A percentile compares a stretch with the other conserved stretches of the same genome.
Conservation (phyloP, 352 stramenopile genomes). For the Pythium rishiriense region DNA sequence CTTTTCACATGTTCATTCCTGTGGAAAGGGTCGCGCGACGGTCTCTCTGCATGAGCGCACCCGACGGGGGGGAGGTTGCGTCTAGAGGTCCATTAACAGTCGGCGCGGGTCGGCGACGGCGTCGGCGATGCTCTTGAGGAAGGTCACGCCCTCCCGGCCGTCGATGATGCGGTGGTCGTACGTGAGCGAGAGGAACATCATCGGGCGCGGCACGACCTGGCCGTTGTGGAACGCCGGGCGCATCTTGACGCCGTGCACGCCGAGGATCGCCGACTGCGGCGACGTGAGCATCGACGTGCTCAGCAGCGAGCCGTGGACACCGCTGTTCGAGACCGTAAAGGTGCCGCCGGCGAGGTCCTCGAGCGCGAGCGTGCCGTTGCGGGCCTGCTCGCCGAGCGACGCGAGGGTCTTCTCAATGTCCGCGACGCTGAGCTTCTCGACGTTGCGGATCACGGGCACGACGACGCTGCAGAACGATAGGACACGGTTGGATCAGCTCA, state of each 20-base stretch:
- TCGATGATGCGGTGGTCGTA: slow-evolving; percentile 99
- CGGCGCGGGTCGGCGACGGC: slow-evolving; percentile 95
- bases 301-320: slow-evolving; percentile 96
- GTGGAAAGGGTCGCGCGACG: not conserved
- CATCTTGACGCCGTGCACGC: slow-evolving; percentile 99
- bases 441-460: slow-evolving; percentile 98
- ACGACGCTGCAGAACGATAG: slow-evolving; percentile 82
- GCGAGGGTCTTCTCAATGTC: slow-evolving; percentile 97
- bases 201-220: slow-evolving; percentile 96
- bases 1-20: not conserved
- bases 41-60: too few species aligned
- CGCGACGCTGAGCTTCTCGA: slow-evolving; percentile 95
- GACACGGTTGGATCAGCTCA: not conserved
- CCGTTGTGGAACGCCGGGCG: slow-evolving; percentile 91
- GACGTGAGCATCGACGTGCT: slow-evolving; percentile 99
- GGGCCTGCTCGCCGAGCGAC: slow-evolving; percentile 80
- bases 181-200: slow-evolving; percentile 99
- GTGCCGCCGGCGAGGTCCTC: slow-evolving; percentile 97
- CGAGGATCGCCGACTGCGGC: slow-evolving; percentile 97
- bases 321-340: slow-evolving; percentile 98
- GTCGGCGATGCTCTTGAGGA: slow-evolving; percentile 98
- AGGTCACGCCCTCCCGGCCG: slow-evolving; percentile 98
- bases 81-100: slow-evolving; percentile 87
- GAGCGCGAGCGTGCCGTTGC: slow-evolving; percentile 62
- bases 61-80: not conserved